Evolutionary conservation across 1,139 yeast species (phyloP).

Genomic region (Scheffersomyces insectosa): DNA sequence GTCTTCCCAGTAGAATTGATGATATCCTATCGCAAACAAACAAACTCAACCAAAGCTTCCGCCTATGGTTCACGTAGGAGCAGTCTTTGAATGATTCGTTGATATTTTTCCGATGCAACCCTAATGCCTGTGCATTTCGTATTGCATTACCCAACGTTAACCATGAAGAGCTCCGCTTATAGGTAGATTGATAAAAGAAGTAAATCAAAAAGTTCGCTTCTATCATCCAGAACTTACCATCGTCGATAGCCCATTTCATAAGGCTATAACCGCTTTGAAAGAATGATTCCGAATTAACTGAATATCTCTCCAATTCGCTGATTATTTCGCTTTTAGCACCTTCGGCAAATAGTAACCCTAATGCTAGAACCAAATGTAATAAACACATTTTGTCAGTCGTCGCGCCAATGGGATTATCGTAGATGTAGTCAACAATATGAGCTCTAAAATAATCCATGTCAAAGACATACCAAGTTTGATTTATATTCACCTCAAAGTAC

Average conservation of each 20-base stretch:
- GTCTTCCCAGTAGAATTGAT: conserved; percentile 43
- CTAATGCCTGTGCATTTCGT: conserved; percentile 26
- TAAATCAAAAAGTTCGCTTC: conserved; percentile 39
- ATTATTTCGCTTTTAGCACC: conserved; percentile 17
- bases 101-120: conserved; percentile 24
- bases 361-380: conserved; percentile 39
- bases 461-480: conserved; percentile 31
- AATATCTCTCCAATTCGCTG: conserved; percentile 11
- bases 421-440: conserved; percentile 24
- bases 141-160: conserved; percentile 24
- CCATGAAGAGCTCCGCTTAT: conserved; percentile 45
- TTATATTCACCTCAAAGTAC: conserved; percentile 33
- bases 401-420: conserved; percentile 22
- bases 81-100: conserved; percentile 18
- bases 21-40: conserved; percentile 41
- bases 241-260: conserved; percentile 29
- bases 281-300: conserved; percentile 14
- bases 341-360: conserved; percentile 37
- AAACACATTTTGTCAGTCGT: conserved; percentile 13
- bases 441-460: conserved; percentile 12
- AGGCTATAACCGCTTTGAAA: conserved; percentile 35
- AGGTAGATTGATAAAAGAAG: conserved; percentile 37
- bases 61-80: conserved; percentile 20
- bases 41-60: conserved; percentile 39
- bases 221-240: conserved; percentile 43